Evolutionary conservation across 805 yeast genomes (phyloP).

Genomic region (Candida maesae): DNA sequence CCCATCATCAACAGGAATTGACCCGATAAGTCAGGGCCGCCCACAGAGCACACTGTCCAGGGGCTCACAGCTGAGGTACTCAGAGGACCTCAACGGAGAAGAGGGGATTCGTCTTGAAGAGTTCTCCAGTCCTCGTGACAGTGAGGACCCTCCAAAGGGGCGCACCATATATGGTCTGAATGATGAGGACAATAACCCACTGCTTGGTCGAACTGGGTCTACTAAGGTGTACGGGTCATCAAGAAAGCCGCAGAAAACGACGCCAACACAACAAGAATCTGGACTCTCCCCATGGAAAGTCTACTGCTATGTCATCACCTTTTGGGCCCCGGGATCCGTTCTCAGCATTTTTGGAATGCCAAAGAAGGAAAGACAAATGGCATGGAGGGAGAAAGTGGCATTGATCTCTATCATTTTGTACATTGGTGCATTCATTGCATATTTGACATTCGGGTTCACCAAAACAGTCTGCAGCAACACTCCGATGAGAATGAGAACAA

Average conservation of each 20-base stretch:
- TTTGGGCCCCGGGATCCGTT: conserved; percentile 86
- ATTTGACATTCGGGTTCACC: conserved; percentile 86
- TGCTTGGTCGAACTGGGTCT: conserved; percentile 11
- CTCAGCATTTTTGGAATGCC: conserved; percentile 71
- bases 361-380: conserved; percentile 79
- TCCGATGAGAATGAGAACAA: conserved; percentile 49
- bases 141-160: conserved; percentile 31
- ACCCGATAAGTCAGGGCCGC: conserved; percentile 38
- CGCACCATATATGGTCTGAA: conserved; percentile 56
- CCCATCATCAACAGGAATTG: conserved; percentile 71
- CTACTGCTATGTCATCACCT: conserved; percentile 77
- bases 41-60: conserved; percentile 15
- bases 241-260: conserved; percentile 9
- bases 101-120: conserved; percentile 23
- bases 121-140: conserved; percentile 9
- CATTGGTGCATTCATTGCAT: conserved; percentile 78
- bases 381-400: conserved; percentile 97
- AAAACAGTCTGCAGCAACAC: conserved; percentile 64
- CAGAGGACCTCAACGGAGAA: conserved; percentile 5
- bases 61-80: conserved; percentile 9
- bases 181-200: conserved; percentile 44
- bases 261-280: conserved; percentile 2
- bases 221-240: background rate
- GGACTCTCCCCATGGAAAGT: conserved; percentile 61
- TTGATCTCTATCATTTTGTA: conserved; percentile 69